Conservation (phyloP, 345 rosid species). For the Melaleuca quinquenervia region DNA sequence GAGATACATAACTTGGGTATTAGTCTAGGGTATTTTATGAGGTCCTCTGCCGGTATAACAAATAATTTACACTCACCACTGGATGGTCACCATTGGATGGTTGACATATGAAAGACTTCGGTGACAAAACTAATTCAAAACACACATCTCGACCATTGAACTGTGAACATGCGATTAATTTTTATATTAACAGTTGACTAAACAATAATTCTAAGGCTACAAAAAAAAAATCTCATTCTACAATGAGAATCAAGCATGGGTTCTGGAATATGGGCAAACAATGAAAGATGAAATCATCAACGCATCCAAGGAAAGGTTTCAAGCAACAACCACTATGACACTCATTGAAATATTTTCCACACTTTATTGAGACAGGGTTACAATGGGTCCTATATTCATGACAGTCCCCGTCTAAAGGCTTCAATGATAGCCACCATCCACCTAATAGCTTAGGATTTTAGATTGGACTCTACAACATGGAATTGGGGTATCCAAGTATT, state of each 20-base stretch:
- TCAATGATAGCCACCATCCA: neutral
- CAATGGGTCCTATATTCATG: neutral
- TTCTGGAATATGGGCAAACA: neutral
- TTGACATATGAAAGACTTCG: neutral
- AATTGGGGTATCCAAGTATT: neutral
- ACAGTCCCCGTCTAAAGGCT: neutral
- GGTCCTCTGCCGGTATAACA: neutral
- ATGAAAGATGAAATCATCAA: neutral
- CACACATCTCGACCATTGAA: neutral
- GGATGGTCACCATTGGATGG: neutral
- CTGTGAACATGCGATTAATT: neutral
- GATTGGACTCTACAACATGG: neutral
- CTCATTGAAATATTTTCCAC: neutral
- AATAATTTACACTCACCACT: neutral
- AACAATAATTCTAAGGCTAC: neutral
- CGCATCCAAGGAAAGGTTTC: neutral
- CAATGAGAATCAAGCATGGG: neutral
- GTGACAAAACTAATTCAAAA: neutral
- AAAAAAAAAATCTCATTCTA: neutral
- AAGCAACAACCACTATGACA: neutral
- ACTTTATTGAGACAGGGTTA: neutral
- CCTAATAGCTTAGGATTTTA: neutral
- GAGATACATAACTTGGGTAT: neutral
- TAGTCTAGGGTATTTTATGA: neutral
- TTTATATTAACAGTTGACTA: neutral